Evolutionary conservation across 2,329 filamentous ascomycete species (phyloP).

Genomic region (Botryotinia convoluta): DNA sequence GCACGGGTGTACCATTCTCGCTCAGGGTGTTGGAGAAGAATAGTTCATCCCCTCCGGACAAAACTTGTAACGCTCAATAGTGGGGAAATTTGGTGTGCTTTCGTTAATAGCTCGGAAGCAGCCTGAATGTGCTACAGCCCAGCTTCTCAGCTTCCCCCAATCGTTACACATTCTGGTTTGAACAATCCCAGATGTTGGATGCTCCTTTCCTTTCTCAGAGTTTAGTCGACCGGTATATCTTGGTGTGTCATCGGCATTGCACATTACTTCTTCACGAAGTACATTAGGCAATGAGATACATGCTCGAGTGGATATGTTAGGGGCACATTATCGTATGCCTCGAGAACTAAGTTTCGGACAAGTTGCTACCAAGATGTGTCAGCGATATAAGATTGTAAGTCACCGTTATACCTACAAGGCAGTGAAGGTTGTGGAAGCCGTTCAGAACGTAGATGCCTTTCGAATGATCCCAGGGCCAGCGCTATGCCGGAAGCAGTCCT

Average conservation of each 20-base stretch:
- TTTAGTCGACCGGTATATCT: conserved; percentile 4
- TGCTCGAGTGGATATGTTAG: background rate
- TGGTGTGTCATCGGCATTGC: conserved; percentile 19
- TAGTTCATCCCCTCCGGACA: background rate
- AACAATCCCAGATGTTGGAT: conserved; percentile 1
- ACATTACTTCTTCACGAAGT: conserved; percentile 21
- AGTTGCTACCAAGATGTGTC: background rate
- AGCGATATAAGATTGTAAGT: background rate
- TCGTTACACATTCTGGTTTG: conserved; percentile 17
- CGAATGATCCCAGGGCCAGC: conserved; percentile 13
- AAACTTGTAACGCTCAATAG: background rate
- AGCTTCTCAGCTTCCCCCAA: conserved; percentile 1
- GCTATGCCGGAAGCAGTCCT: background rate
- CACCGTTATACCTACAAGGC: background rate
- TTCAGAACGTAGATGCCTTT: conserved; percentile 17
- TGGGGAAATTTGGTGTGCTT: background rate
- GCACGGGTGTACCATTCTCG: background rate
- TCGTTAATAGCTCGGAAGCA: conserved; percentile 11
- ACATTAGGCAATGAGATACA: conserved; percentile 13
- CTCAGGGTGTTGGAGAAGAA: background rate
- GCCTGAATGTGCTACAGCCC: conserved; percentile 5
- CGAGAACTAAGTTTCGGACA: background rate
- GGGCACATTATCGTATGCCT: background rate
- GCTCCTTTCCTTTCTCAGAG: conserved; percentile 6
- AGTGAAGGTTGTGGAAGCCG: conserved; percentile 14